phyloP scores from a whole-genome alignment of 352 stramenopile species.

The Phytophthora foliorum region DNA sequence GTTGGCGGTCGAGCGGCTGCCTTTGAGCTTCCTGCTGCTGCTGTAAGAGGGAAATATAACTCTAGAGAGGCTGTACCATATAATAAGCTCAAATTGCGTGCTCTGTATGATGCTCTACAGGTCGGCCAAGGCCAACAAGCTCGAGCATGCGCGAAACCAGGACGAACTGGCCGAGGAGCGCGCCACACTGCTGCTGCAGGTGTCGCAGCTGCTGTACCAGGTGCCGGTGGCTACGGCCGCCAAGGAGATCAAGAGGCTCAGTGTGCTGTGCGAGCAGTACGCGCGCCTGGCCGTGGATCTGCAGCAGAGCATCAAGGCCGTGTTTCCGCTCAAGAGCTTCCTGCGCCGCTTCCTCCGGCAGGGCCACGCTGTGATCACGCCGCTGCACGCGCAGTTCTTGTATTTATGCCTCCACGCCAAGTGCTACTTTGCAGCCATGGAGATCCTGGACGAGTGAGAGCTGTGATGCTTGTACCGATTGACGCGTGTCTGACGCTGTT shows the following conservation, averaged over 20 bases:
- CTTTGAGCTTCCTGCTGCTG: constrained; percentile 51
- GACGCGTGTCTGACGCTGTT: not conserved
- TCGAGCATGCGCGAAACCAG: constrained; percentile 47
- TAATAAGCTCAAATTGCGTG: not conserved
- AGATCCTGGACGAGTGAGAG: constrained; percentile 75
- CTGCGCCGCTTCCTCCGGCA: constrained; percentile 71
- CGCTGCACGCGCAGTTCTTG: constrained; percentile 76
- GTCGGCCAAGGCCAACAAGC: constrained; percentile 61
- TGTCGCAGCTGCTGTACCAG: constrained; percentile 62
- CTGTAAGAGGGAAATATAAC: constrained; percentile 42
- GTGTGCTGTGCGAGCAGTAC: constrained; percentile 63
- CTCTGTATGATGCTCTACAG: constrained; percentile 24
- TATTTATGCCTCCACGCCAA: constrained; percentile 87
- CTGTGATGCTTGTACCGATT: not conserved
- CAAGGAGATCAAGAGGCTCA: constrained; percentile 75
- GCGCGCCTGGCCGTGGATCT: constrained; percentile 54
- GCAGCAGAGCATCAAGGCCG: constrained; percentile 63
- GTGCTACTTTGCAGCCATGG: constrained; percentile 77
- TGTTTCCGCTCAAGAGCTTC: constrained; percentile 80
- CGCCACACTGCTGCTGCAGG: constrained; percentile 49
- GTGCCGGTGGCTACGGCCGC: constrained; percentile 54
- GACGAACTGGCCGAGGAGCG: constrained; percentile 34
- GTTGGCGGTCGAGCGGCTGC: constrained; percentile 62
- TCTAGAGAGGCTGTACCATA: not conserved
- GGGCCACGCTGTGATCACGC: constrained; percentile 63